These are phyloP conservation scores for Diaporthe australafricana DNA, from an alignment of 2,329 filamentous ascomycete genomes.

Conservation along the genomic window DNA sequence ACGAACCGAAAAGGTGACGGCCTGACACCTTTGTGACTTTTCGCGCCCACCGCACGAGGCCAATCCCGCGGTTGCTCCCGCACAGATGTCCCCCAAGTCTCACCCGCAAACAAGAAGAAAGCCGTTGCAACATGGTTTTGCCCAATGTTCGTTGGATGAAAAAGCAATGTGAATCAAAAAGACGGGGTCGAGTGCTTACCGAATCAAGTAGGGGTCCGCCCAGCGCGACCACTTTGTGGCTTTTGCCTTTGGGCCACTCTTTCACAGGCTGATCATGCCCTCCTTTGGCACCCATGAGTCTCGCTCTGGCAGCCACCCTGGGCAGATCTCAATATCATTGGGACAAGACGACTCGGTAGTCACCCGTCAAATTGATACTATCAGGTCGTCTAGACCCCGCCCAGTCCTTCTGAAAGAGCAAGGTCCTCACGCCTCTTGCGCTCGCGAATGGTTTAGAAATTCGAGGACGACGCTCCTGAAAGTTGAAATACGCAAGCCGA, in stretches of 20 bases:
- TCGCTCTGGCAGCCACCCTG: constrained; percentile 5
- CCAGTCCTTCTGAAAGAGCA: background rate
- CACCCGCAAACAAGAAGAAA: constrained; percentile 27
- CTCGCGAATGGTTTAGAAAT: background rate
- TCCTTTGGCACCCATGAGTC: background rate
- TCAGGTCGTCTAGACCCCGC: constrained; percentile 16
- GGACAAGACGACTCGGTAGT: constrained; percentile 9
- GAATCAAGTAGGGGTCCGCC: constrained; percentile 15
- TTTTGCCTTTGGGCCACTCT: background rate
- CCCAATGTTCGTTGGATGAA: constrained; percentile 5
- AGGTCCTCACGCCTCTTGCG: background rate
- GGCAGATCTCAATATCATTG: constrained; percentile 26
- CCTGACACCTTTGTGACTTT: background rate
- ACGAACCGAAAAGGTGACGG: background rate
- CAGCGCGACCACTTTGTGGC: constrained; percentile 11
- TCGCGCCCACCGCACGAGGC: background rate
- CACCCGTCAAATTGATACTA: constrained; percentile 8
- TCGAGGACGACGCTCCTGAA: background rate
- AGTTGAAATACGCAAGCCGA: constrained; percentile 5
- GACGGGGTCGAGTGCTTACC: background rate
- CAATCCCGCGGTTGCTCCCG: constrained; percentile 11
- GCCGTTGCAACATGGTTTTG: constrained; percentile 11
- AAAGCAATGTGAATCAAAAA: constrained; percentile 22
- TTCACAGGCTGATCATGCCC: constrained; percentile 3
- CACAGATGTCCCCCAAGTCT: constrained; percentile 20